phyloP scores from a whole-genome alignment of 352 stramenopile genomes.

The Pythium aristosporum region DNA sequence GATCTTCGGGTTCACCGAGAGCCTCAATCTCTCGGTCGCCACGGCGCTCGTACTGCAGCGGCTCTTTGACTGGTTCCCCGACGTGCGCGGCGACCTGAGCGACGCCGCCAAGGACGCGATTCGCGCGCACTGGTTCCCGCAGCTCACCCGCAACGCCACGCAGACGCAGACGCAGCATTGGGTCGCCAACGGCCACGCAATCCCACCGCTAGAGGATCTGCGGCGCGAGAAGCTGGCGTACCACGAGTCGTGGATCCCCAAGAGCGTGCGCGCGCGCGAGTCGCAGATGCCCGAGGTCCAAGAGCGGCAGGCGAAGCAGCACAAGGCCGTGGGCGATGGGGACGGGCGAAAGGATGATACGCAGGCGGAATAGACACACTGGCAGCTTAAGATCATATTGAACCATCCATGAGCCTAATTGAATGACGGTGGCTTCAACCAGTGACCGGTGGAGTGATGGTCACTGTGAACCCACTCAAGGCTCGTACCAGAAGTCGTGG shows the following conservation, averaged over 20 bases:
- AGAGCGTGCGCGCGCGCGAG: conserved; percentile 59
- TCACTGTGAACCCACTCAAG: too few species aligned
- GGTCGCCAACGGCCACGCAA: conserved; percentile 38
- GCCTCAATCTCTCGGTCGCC: conserved; percentile 91
- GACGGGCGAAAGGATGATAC: not conserved
- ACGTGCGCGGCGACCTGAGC: conserved; percentile 54
- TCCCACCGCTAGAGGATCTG: conserved; percentile 53
- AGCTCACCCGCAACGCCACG: conserved; percentile 68
- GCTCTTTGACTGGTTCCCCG: conserved; percentile 76
- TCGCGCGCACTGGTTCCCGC: conserved; percentile 57
- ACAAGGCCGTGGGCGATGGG: not conserved
- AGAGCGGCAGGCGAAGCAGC: conserved; percentile 41
- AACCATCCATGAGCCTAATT: too few species aligned
- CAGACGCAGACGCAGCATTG: conserved; percentile 57
- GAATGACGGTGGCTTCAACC: too few species aligned
- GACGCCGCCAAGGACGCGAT: conserved; percentile 48
- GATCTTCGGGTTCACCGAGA: conserved; percentile 93
- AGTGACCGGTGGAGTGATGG: too few species aligned
- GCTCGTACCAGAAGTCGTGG: too few species aligned
- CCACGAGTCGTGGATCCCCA: conserved; percentile 63
- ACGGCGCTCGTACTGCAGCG: conserved; percentile 91
- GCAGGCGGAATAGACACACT: too few species aligned
- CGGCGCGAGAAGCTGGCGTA: conserved; percentile 48
- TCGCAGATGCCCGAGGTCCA: conserved; percentile 62
- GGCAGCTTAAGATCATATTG: too few species aligned